A percentile compares a stretch with the other conserved stretches of the same genome.
Conservation (phyloP, 2,329 filamentous ascomycete genomes). For the Aspergillus arachidicola region DNA sequence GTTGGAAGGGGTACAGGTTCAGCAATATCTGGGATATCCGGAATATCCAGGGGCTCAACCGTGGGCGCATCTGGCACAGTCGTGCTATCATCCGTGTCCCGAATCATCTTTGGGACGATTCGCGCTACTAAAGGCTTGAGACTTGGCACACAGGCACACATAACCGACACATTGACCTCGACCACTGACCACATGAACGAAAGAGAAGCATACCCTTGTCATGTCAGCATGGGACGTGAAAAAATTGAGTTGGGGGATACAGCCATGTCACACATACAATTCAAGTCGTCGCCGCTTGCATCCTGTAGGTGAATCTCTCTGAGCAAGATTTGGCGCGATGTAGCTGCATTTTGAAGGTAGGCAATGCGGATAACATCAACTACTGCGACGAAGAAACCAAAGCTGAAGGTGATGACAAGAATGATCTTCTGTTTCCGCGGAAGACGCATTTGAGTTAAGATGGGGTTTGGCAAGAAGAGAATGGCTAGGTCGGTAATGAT, state of each 20-base stretch:
- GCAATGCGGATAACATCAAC: constrained; percentile 89
- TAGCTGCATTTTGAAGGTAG: constrained; percentile 75
- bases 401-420: constrained; percentile 79
- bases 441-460: constrained; percentile 82
- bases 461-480: constrained; percentile 82
- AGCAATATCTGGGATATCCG: constrained; percentile 6
- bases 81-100: constrained; percentile 44
- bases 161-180: constrained; percentile 87
- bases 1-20: constrained; percentile 7
- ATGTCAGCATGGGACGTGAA: background rate
- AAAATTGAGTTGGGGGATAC: background rate
- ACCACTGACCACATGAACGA: constrained; percentile 94
- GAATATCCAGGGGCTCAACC: background rate
- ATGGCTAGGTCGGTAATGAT: constrained; percentile 89
- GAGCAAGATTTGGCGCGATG: constrained; percentile 37
- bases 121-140: constrained; percentile 80
- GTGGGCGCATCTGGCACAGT: constrained; percentile 14
- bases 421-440: constrained; percentile 86
- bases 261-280: constrained; percentile 42
- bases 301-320: constrained; percentile 38
- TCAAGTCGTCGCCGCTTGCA: constrained; percentile 53
- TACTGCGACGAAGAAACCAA: constrained; percentile 84
- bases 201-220: constrained; percentile 76
- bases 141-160: constrained; percentile 89
- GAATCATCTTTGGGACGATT: constrained; percentile 59